These are phyloP conservation scores for Capsicum chinense DNA, from an alignment of 257 asterid genomes.

Conservation along the genomic window DNA sequence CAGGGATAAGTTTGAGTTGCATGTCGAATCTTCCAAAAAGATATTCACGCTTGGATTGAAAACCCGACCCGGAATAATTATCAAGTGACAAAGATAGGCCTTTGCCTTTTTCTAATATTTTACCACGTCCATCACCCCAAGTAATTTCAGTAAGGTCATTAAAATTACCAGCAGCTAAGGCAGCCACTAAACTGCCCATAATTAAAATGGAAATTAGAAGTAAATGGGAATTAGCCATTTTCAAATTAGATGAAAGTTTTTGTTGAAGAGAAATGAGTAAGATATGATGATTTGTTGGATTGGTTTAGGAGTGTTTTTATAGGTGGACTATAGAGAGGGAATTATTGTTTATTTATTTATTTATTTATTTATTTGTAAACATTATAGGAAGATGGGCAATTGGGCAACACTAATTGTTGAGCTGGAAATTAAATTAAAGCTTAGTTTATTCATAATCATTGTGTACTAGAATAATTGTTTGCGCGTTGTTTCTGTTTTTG, in stretches of 20 bases:
- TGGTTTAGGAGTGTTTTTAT: not conserved
- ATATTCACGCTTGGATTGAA: slow-evolving; percentile 52
- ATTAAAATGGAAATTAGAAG: slow-evolving; percentile 27
- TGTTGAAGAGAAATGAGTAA: not conserved
- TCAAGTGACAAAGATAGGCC: slow-evolving; percentile 56
- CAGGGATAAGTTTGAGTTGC: slow-evolving; percentile 66
- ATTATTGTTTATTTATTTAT: not conserved
- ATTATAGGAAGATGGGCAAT: slow-evolving; percentile 24
- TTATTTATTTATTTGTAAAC: not conserved
- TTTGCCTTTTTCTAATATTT: slow-evolving; percentile 51
- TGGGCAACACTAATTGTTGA: not conserved
- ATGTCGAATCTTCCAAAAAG: slow-evolving; percentile 58
- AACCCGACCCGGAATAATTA: slow-evolving; percentile 67
- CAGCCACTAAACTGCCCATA: slow-evolving; percentile 44
- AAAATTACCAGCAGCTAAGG: slow-evolving; percentile 62
- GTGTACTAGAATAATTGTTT: slow-evolving; percentile 16
- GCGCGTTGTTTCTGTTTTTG: not conserved
- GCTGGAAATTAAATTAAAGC: slow-evolving; percentile 1
- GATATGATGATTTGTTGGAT: slow-evolving; percentile 13
- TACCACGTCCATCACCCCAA: slow-evolving; percentile 58
- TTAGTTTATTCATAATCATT: slow-evolving; percentile 22
- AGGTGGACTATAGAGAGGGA: not conserved
- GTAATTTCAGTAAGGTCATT: slow-evolving; percentile 41
- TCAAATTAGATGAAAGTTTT: not conserved
- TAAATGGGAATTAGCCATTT: slow-evolving; percentile 31